Conservation (phyloP, 1,284 basidiomycete genomes). For the Sphaerobolus stellatus region DNA sequence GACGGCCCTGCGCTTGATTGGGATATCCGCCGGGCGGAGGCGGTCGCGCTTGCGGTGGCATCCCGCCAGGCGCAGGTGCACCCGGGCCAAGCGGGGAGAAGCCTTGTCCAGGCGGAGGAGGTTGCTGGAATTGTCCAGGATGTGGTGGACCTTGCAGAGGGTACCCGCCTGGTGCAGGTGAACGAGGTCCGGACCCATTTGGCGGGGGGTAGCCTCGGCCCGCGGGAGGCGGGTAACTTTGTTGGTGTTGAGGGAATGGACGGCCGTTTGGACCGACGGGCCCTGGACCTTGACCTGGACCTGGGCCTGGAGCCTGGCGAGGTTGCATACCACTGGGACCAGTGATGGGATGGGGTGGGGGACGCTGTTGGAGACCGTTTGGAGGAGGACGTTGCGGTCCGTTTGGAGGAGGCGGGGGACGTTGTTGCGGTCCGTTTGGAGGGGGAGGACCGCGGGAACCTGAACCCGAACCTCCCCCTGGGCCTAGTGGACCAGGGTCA, state of each 20-base stretch:
- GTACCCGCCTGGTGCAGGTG: constrained; percentile 13
- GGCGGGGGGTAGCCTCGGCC: constrained; percentile 7
- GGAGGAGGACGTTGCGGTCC: constrained; percentile 1
- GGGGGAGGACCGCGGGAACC: not conserved
- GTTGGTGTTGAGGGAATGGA: not conserved
- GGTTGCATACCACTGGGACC: constrained; percentile 4
- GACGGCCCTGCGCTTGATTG: constrained; percentile 19
- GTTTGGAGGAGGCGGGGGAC: not conserved
- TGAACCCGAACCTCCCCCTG: not conserved
- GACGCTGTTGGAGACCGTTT: not conserved
- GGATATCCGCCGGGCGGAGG: constrained; percentile 20
- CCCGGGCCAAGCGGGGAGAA: constrained; percentile 14
- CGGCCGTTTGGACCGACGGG: constrained; percentile 2
- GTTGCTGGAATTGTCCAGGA: constrained; percentile 21
- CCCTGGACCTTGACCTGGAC: constrained; percentile 23
- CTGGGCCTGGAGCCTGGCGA: constrained; percentile 20
- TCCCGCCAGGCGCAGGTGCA: constrained; percentile 8
- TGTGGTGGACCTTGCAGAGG: constrained; percentile 27
- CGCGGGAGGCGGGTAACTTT: constrained; percentile 11
- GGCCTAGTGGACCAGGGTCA: constrained; percentile 22
- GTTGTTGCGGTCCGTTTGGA: not conserved
- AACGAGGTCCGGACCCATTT: not conserved
- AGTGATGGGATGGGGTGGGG: not conserved
- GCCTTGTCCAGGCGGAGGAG: constrained; percentile 16
- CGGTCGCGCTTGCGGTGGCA: constrained; percentile 24